Conservation (phyloP, 2,329 filamentous ascomycete species). For the Exophiala alcalophila region DNA sequence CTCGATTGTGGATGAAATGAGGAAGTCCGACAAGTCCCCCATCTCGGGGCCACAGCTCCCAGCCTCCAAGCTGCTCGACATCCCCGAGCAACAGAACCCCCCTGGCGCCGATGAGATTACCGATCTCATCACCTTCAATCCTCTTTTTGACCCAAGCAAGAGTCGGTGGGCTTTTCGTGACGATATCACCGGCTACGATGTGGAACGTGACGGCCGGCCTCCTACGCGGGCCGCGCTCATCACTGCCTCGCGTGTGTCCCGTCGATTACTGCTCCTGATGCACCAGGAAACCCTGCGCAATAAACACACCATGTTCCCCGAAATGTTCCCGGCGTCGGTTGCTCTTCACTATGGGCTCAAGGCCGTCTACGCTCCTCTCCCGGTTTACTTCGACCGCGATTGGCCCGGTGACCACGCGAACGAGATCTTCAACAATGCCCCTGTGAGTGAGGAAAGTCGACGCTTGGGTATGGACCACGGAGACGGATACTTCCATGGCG, state of each 20-base stretch:
- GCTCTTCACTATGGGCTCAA: slow-evolving; percentile 75
- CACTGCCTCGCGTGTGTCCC: slow-evolving; percentile 66
- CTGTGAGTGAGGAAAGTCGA: slow-evolving; percentile 49
- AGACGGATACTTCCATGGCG: slow-evolving; percentile 34
- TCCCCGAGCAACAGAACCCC: slow-evolving; percentile 18
- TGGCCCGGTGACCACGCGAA: slow-evolving; percentile 56
- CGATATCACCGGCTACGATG: slow-evolving; percentile 68
- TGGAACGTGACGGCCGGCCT: slow-evolving; percentile 48
- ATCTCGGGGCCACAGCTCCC: slow-evolving; percentile 27
- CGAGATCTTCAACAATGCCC: slow-evolving; percentile 55
- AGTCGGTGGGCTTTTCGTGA: slow-evolving; percentile 71
- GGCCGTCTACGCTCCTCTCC: slow-evolving; percentile 64
- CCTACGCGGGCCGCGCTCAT: slow-evolving; percentile 70
- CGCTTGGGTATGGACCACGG: slow-evolving; percentile 43
- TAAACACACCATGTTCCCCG: slow-evolving; percentile 70
- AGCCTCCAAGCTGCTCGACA: slow-evolving; percentile 15
- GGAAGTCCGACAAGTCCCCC: slow-evolving; percentile 10
- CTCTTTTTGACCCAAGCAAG: slow-evolving; percentile 67
- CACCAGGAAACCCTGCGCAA: slow-evolving; percentile 68
- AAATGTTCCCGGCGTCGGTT: slow-evolving; percentile 72
- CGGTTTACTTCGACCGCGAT: slow-evolving; percentile 55
- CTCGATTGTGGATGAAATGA: slow-evolving; percentile 17
- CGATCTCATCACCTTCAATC: slow-evolving; percentile 74
- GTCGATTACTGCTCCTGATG: slow-evolving; percentile 66
- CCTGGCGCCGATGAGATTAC: slow-evolving; percentile 55